Percentiles rank a stretch among this genome's conserved stretches.
Conservation (phyloP, 163 green algal species). For the Scenedesmus sp. region DNA sequence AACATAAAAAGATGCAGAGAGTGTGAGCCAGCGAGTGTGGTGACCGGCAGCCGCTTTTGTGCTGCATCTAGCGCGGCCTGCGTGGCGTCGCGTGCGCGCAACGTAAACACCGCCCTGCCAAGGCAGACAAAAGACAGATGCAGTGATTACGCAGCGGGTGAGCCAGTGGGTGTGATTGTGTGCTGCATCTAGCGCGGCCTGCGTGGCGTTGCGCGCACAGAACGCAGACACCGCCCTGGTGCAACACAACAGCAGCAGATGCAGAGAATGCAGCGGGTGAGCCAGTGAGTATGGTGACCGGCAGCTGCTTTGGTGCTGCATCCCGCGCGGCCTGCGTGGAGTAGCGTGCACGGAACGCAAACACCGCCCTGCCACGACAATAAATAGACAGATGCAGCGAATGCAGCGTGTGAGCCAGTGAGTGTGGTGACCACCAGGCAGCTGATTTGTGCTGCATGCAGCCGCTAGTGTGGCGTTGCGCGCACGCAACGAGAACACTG, state of each 20-base stretch:
- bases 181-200: background rate
- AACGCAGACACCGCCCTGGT: conserved; percentile 18
- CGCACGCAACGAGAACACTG: background rate
- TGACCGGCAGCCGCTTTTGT: background rate
- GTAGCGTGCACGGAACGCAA: conserved; percentile 35
- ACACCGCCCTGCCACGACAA: background rate
- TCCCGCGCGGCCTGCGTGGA: conserved; percentile 5
- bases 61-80: background rate
- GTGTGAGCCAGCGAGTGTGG: no score
- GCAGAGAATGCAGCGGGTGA: background rate
- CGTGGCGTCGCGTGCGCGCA: background rate
- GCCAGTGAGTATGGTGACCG: no score
- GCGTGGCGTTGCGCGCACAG: conserved; percentile 12
- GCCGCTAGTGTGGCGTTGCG: background rate
- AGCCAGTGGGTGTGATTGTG: background rate
- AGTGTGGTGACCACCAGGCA: no score
- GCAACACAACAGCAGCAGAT: background rate
- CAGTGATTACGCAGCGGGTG: no score
- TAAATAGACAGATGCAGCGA: background rate
- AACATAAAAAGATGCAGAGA: background rate
- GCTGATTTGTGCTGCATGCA: background rate
- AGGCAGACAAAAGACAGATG: no score
- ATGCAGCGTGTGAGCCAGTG: no score
- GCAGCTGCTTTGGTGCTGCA: background rate
- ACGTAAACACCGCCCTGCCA: background rate